phyloP scores from a whole-genome alignment of 345 rosid genomes.

The Diplotaxis tenuifolia region DNA sequence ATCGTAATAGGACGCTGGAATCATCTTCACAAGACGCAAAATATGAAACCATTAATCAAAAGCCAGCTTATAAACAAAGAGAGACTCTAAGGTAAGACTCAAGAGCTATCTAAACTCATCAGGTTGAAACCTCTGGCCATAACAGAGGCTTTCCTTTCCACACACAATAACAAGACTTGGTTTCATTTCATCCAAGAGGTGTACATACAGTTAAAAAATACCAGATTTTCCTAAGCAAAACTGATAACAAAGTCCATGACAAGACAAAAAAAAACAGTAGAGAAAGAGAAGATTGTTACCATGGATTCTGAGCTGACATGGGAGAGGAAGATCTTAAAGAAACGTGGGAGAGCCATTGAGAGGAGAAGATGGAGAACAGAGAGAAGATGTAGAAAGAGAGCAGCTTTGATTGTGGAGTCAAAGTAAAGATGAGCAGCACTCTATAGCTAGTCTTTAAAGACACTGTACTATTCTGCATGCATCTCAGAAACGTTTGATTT shows the following conservation, averaged over 20 bases:
- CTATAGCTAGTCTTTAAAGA: background rate
- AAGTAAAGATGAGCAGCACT: background rate
- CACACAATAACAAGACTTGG: background rate
- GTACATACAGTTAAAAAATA: background rate
- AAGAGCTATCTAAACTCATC: background rate
- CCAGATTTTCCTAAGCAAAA: background rate
- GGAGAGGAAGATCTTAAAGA: background rate
- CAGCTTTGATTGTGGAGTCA: background rate
- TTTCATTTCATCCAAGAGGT: background rate
- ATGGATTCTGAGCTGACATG: conserved; percentile 1
- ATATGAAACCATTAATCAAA: background rate
- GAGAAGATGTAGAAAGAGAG: background rate
- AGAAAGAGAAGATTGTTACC: background rate
- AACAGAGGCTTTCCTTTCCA: background rate
- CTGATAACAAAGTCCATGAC: background rate
- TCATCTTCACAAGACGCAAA: background rate
- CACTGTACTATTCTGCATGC: background rate
- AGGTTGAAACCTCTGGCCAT: background rate
- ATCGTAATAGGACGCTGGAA: conserved; percentile 14
- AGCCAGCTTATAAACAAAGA: background rate
- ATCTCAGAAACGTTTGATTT: background rate
- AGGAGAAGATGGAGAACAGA: background rate
- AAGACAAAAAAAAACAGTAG: background rate
- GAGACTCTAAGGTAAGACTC: no score
- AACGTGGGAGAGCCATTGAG: background rate